These are phyloP conservation scores for Dryas octopetala DNA, from an alignment of 306 rosid species.

Conservation along the genomic window DNA sequence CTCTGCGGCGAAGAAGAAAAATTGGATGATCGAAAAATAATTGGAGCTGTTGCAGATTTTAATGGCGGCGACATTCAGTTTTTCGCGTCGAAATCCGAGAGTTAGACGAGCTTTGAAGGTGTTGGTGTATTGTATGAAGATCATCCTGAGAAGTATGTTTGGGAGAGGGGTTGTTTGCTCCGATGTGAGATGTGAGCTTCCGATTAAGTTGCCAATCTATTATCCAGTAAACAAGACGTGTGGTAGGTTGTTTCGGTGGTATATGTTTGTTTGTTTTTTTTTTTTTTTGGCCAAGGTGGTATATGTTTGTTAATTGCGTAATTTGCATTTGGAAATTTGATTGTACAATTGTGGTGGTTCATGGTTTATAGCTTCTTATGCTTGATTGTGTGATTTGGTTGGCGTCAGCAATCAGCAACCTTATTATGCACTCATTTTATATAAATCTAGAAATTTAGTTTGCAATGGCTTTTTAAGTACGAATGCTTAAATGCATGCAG, in stretches of 20 bases:
- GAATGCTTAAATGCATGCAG: background rate
- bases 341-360: background rate
- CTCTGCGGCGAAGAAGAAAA: conserved; percentile 32
- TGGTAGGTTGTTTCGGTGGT: conserved; percentile 42
- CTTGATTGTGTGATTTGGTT: background rate
- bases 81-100: conserved; percentile 46
- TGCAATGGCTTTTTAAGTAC: background rate
- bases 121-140: conserved; percentile 33
- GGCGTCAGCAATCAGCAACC: background rate
- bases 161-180: conserved; percentile 90
- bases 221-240: conserved; percentile 43
- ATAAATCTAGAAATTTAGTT: no score
- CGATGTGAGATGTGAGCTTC: conserved; percentile 55
- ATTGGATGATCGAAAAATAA: conserved; percentile 26
- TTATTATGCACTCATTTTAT: no score
- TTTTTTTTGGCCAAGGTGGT: no score
- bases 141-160: conserved; percentile 51
- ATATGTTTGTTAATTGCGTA: background rate
- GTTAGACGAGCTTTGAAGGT: conserved; percentile 29
- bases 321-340: background rate
- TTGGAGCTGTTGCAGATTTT: conserved; percentile 59
- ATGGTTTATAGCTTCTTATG: background rate
- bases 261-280: background rate
- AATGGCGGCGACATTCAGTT: conserved; percentile 41
- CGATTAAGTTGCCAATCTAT: conserved; percentile 66